phyloP scores from a whole-genome alignment of 129 eudicot species.

The Chrysanthemum lavandulifolium region DNA sequence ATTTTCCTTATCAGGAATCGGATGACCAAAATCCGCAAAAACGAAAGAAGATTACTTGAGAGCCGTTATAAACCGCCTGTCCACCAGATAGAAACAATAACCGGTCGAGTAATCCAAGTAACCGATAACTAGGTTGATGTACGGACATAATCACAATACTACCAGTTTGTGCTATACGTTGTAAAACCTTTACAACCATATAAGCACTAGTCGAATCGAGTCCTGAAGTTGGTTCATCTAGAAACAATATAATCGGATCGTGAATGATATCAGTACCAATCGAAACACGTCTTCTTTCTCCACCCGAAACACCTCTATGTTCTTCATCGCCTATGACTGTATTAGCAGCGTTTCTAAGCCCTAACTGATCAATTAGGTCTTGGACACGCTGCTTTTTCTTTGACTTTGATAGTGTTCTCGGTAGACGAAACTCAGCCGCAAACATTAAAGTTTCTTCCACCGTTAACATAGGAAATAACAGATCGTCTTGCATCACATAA shows the following conservation, averaged over 20 bases:
- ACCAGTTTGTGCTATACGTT: slow-evolving; percentile 84
- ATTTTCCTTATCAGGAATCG: slow-evolving; percentile 90
- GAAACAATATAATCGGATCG: slow-evolving; percentile 63
- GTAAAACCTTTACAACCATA: slow-evolving; percentile 96
- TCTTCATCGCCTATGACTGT: slow-evolving; percentile 96
- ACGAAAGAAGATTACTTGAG: slow-evolving; percentile 50
- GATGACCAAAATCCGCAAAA: slow-evolving; percentile 82
- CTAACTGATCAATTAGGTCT: slow-evolving; percentile 83
- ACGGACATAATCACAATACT: slow-evolving; percentile 87
- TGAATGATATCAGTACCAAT: slow-evolving; percentile 90
- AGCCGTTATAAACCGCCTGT: slow-evolving; percentile 80
- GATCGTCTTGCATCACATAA: slow-evolving; percentile 95
- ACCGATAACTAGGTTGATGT: slow-evolving; percentile 88
- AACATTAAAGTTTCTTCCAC: slow-evolving; percentile 96
- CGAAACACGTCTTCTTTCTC: slow-evolving; percentile 90
- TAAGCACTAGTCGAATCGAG: slow-evolving; percentile 91
- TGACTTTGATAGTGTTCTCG: slow-evolving; percentile 57
- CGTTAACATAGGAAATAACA: slow-evolving; percentile 82
- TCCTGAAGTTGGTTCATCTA: slow-evolving; percentile 95
- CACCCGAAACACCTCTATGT: slow-evolving; percentile 96
- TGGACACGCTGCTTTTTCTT: slow-evolving; percentile 78
- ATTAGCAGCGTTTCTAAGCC: slow-evolving; percentile 88
- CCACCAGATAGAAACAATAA: slow-evolving; percentile 79
- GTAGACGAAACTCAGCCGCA: slow-evolving; percentile 88
- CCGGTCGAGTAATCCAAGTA: slow-evolving; percentile 71